Conservation (phyloP, 176 grass and related monocot genomes). For the Pharus latifolius region DNA sequence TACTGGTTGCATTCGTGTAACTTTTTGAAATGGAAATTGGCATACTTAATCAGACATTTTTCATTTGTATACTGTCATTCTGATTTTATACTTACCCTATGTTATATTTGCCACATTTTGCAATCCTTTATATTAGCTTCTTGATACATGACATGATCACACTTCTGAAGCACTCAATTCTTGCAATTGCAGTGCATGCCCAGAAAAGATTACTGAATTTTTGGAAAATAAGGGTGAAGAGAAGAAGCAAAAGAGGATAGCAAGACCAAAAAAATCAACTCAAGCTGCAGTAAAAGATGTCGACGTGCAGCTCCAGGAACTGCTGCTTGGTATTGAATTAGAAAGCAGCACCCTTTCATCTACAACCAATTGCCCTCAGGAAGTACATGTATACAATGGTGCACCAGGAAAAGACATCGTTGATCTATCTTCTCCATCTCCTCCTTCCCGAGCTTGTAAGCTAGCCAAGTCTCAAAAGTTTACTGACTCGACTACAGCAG, state of each 20-base stretch:
- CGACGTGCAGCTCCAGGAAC: conserved; percentile 44
- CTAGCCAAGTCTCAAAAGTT: conserved; percentile 28
- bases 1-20: not conserved
- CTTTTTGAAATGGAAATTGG: not conserved
- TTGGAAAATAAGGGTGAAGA: conserved; percentile 60
- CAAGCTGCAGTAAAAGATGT: conserved; percentile 44
- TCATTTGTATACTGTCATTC: not conserved
- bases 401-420: conserved; percentile 23
- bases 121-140: too few species aligned
- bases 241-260: conserved; percentile 61
- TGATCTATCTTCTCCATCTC: conserved; percentile 57
- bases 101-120: too few species aligned
- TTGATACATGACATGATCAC: too few species aligned
- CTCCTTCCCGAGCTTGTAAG: conserved; percentile 36
- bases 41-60: not conserved
- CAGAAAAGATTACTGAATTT: conserved; percentile 77
- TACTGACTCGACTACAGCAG: not conserved
- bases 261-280: conserved; percentile 40
- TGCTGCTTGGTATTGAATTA: conserved; percentile 47
- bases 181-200: conserved; percentile 66
- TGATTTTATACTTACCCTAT: not conserved
- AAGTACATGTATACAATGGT: not conserved
- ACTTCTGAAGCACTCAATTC: not conserved
- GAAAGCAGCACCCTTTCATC: conserved; percentile 14
- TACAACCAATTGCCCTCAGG: not conserved